phyloP scores from a whole-genome alignment of 176 grass and related monocot species.

The Carex scoparia region DNA sequence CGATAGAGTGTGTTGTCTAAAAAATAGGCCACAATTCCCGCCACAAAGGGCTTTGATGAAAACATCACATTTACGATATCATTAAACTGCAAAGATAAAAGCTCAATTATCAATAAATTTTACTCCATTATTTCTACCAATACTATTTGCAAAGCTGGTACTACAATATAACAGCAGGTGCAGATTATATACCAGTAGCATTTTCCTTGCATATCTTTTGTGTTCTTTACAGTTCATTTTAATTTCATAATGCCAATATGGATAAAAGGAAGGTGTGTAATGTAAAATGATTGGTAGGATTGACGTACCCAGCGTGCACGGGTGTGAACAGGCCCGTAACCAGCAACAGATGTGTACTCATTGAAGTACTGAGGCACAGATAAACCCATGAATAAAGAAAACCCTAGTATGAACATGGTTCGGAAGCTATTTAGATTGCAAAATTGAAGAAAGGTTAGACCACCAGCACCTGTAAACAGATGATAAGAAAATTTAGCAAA shows the following conservation, averaged over 20 bases:
- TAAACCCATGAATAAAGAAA: conserved; percentile 89
- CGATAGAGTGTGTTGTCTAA: conserved; percentile 87
- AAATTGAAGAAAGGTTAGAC: conserved; percentile 92
- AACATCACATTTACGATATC: conserved; percentile 94
- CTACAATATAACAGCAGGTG: background rate
- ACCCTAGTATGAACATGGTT: conserved; percentile 95
- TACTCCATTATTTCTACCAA: background rate
- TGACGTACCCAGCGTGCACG: conserved; percentile 72
- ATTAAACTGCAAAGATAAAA: conserved; percentile 58
- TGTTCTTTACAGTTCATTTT: background rate
- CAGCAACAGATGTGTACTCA: conserved; percentile 92
- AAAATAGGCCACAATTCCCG: conserved; percentile 69
- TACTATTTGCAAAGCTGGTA: background rate
- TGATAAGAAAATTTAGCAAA: conserved; percentile 20
- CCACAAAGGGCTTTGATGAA: conserved; percentile 93
- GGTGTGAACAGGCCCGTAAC: conserved; percentile 88
- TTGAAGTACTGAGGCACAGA: conserved; percentile 99
- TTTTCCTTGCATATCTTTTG: background rate
- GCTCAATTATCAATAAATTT: background rate
- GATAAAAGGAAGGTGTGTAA: background rate
- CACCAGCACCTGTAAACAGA: conserved; percentile 63
- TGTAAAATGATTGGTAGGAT: background rate
- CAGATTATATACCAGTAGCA: background rate
- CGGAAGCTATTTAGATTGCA: conserved; percentile 98
- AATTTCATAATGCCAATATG: background rate